These are phyloP conservation scores for Candida nanaspora DNA, from an alignment of 805 yeast genomes.

Conservation along the genomic window DNA sequence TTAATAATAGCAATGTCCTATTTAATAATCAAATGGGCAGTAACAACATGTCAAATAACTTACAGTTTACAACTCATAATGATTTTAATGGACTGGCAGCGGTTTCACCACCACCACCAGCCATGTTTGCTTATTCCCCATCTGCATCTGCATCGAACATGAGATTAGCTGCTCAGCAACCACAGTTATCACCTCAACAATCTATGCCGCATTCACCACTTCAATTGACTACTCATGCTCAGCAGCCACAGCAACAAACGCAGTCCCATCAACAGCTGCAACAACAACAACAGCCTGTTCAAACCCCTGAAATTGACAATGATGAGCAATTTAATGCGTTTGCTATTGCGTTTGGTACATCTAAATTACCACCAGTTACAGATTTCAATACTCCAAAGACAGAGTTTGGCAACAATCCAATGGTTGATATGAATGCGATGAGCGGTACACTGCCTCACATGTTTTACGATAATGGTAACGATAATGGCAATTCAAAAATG, in stretches of 20 bases:
- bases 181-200: background rate
- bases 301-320: slow-evolving; percentile 1
- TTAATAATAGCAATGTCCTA: background rate
- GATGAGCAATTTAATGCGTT: slow-evolving; percentile 16
- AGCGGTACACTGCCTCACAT: background rate
- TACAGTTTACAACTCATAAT: background rate
- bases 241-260: slow-evolving; percentile 7
- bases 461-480: background rate
- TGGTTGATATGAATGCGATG: background rate
- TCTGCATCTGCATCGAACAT: no score
- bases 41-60: background rate
- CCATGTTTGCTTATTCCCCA: background rate
- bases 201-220: no score
- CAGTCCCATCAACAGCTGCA: background rate
- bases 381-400: slow-evolving; percentile 12
- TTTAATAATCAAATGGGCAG: background rate
- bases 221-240: slow-evolving; percentile 5
- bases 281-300: background rate
- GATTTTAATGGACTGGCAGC: background rate
- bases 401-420: background rate
- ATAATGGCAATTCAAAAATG: background rate
- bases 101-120: background rate
- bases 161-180: no score
- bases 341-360: slow-evolving; percentile 29
- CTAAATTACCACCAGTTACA: slow-evolving; percentile 28